These are phyloP conservation scores for Rhizopogon rudus DNA, from an alignment of 768 basidiomycete species.

Conservation along the genomic window DNA sequence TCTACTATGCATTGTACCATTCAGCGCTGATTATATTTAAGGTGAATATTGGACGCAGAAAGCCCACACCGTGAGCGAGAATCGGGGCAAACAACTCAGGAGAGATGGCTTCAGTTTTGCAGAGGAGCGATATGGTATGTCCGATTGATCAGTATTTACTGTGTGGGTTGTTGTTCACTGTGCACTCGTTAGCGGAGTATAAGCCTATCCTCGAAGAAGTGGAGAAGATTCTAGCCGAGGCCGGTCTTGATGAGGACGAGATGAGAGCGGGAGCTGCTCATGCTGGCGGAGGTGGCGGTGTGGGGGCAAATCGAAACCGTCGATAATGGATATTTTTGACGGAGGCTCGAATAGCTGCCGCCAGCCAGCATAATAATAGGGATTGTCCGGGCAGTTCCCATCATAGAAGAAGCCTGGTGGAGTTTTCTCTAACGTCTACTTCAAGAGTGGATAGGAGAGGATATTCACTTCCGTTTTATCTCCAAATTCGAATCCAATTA, in stretches of 20 bases:
- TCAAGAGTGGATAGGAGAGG: too few species aligned
- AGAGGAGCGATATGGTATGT: constrained; percentile 64
- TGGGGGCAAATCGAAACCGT: constrained; percentile 41
- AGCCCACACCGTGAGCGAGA: constrained; percentile 53
- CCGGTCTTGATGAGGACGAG: constrained; percentile 81
- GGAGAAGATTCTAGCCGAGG: constrained; percentile 77
- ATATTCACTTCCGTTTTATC: too few species aligned
- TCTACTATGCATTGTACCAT: not conserved
- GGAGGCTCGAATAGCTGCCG: too few species aligned
- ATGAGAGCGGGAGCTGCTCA: constrained; percentile 49
- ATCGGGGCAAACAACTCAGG: constrained; percentile 72
- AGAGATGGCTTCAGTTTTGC: constrained; percentile 77
- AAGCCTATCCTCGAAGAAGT: constrained; percentile 81
- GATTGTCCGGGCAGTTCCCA: too few species aligned
- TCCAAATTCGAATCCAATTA: too few species aligned
- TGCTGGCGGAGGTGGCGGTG: not conserved
- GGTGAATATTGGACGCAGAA: constrained; percentile 80
- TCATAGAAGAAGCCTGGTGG: too few species aligned
- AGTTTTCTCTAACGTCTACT: too few species aligned
- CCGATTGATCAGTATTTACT: not conserved
- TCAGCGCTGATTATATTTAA: constrained; percentile 16
- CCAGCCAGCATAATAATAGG: too few species aligned
- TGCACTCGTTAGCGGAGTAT: constrained; percentile 52
- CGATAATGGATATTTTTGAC: constrained; percentile 14
- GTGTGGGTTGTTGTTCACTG: constrained; percentile 1